phyloP scores from a whole-genome alignment of 192 early-diverging fungal genomes.

The Coemansia reversa region DNA sequence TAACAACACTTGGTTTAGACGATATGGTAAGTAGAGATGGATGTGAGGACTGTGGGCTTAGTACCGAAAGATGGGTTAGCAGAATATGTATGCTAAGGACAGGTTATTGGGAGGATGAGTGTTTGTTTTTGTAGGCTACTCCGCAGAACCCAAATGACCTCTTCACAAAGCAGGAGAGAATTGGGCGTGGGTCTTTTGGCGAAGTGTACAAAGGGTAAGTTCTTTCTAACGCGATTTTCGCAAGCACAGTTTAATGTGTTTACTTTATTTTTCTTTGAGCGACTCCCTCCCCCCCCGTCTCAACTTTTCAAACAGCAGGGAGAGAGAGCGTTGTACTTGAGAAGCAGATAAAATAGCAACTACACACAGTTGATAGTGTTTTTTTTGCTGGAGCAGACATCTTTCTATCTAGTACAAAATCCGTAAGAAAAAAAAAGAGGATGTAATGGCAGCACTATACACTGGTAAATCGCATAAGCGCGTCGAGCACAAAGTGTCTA shows the following conservation, averaged over 20 bases:
- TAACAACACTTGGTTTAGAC: not conserved
- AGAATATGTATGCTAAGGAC: not conserved
- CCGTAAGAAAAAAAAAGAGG: not conserved
- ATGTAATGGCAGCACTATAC: slow-evolving; percentile 9
- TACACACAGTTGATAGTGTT: not conserved
- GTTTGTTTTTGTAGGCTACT: slow-evolving; percentile 22
- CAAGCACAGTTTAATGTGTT: not conserved
- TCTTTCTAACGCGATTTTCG: not conserved
- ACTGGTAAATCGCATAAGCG: not conserved
- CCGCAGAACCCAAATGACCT: slow-evolving; percentile 55
- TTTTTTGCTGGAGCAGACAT: not conserved
- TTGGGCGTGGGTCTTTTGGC: slow-evolving; percentile 72
- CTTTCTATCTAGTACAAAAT: not conserved
- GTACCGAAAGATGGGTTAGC: not conserved
- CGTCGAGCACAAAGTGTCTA: not conserved
- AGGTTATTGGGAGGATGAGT: not conserved
- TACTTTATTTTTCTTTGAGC: slow-evolving; percentile 8
- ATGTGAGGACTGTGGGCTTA: not conserved
- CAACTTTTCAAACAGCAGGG: not conserved
- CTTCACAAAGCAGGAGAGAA: slow-evolving; percentile 56
- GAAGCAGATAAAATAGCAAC: not conserved
- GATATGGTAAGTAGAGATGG: not conserved
- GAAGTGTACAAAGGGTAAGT: slow-evolving; percentile 81
- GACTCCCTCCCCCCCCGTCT: not conserved
- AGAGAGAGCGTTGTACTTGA: not conserved